Base-by-base conservation (phyloP, 805 yeast genomes). In the Suhomyces sp. region DNA sequence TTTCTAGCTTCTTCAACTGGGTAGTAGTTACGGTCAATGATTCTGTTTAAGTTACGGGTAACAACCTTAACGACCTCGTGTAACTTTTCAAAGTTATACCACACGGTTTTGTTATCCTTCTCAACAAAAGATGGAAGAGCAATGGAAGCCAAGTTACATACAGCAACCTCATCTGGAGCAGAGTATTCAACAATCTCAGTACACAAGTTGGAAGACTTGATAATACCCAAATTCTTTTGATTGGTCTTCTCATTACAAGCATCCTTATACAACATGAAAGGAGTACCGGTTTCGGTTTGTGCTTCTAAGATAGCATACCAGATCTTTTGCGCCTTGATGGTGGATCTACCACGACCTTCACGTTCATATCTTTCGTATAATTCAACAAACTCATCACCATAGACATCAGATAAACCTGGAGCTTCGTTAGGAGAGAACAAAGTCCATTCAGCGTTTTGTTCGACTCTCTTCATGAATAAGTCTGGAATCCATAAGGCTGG, bases 211-310 rank as follows among this genome's bases (percentile, higher is more conserved):
- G 97, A 88, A 5, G 95, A 86, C 62, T 90, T 90, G 61, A 91
- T 91, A 12, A 82, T 77, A 33, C 98, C 98, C 50, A 91, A 67
- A 60, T 91, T 91, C 70, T 87, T 79, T 60, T 91, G 98, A 62
- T 91, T 91, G 28, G 88, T 77, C 64, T 91, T 88, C 31, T 59
- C 48, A 64, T 91, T 91, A 65, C 96, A 85, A 7, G 95, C 76
- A 66, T 91, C 98, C 58, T 91, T 91, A 72, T 86, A 91, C 11
- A 91, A 71, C 82, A 91, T 81, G 69, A 86, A 91, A 17, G 98
- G 98, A 49, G 85, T 86, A 34, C 98, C 98, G 3, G 98, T 90
- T 65, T 91, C 97, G 24, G 93, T 85, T 66, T 91, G 98, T 21
- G 96, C 80, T 56, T 87, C 93, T 36, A 91, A 61, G 36, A 91